Evolutionary conservation across 495 filamentous ascomycete species (phyloP).

Genomic region (Neurospora sp.): DNA sequence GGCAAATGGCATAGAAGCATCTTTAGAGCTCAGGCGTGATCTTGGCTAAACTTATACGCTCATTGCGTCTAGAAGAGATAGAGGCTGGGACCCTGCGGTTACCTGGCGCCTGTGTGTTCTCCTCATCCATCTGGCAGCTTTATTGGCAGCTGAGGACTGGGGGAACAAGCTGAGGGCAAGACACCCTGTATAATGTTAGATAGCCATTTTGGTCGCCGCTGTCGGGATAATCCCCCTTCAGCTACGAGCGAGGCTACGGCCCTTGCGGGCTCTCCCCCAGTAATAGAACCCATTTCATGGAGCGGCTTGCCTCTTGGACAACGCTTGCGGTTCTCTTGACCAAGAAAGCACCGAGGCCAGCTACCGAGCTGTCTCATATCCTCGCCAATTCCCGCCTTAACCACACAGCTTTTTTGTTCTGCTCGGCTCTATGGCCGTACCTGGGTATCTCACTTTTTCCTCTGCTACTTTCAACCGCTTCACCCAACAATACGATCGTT

Average conservation of each 20-base stretch:
- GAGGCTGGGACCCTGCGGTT: background rate
- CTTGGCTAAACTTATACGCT: background rate
- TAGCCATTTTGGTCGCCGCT: background rate
- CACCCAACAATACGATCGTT: slow-evolving; percentile 50
- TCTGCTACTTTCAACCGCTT: slow-evolving; percentile 9
- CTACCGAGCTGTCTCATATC: background rate
- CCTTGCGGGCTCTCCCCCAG: background rate
- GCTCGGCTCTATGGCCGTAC: background rate
- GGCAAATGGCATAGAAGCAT: background rate
- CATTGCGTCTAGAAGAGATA: background rate
- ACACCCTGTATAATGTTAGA: background rate
- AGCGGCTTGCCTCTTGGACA: background rate
- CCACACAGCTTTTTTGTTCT: background rate
- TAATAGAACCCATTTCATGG: background rate
- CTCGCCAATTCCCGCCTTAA: background rate
- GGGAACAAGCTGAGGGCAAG: background rate
- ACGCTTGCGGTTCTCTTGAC: background rate
- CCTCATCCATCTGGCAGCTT: background rate
- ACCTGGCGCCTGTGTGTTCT: background rate
- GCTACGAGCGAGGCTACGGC: background rate
- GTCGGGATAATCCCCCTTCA: background rate
- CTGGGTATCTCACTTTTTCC: slow-evolving; percentile 23
- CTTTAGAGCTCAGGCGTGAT: background rate
- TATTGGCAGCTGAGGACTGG: background rate
- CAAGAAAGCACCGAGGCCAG: background rate